Percentiles rank a stretch among this genome's conserved stretches.
Conservation (phyloP, 371 early-diverging fungal species). For the Mortierella sp. region DNA sequence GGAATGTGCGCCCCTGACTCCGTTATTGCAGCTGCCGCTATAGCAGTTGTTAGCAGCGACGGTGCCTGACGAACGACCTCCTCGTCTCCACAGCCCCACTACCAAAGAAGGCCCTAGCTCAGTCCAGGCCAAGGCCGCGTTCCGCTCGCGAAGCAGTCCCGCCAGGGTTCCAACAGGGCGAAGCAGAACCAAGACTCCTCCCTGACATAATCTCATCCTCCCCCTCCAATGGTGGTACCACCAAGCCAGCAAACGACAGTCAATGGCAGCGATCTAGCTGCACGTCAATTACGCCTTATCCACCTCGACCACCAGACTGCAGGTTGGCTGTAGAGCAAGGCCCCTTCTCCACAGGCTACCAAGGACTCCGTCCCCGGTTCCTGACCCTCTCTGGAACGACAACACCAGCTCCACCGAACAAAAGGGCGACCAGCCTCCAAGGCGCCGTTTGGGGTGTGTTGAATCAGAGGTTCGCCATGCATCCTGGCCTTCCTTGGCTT, state of each 20-base stretch:
- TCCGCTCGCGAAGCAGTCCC: background rate
- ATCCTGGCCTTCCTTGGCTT: background rate
- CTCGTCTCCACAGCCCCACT: background rate
- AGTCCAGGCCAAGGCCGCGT: background rate
- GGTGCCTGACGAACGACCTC: background rate
- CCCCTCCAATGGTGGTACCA: background rate
- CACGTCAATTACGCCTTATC: background rate
- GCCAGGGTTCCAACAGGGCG: background rate
- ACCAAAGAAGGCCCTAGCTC: background rate
- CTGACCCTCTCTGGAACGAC: background rate
- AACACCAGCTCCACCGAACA: background rate
- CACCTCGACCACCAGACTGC: background rate
- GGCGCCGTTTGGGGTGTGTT: background rate
- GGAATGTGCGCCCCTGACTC: background rate
- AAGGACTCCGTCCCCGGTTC: background rate
- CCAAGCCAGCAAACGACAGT: no score
- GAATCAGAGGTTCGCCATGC: constrained; percentile 14
- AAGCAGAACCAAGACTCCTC: background rate
- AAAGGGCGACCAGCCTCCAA: background rate
- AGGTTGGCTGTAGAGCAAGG: background rate
- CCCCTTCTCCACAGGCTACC: background rate
- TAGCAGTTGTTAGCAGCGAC: no score
- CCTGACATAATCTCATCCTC: background rate
- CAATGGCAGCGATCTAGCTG: background rate
- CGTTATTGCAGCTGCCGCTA: background rate